phyloP scores from a whole-genome alignment of 2,329 filamentous ascomycete species.

The Monosporascus sp. region DNA sequence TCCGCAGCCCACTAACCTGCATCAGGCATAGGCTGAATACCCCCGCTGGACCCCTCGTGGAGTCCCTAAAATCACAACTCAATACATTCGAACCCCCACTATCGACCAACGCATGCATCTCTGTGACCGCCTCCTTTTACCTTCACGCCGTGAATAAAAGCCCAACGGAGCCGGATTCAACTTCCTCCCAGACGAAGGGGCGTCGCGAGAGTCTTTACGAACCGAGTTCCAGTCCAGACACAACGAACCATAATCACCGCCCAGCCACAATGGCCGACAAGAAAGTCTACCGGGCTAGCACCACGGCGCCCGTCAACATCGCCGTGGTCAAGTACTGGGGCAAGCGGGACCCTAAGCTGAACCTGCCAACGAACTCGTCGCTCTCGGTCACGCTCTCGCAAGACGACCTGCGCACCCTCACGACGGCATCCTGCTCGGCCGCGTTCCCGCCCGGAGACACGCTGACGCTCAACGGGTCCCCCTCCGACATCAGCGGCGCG shows the following conservation, averaged over 20 bases:
- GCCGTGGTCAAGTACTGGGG: constrained; percentile 99
- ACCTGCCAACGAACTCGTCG: constrained; percentile 96
- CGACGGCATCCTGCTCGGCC: constrained; percentile 84
- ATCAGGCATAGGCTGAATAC: too few species aligned
- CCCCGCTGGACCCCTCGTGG: too few species aligned
- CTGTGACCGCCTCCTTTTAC: too few species aligned
- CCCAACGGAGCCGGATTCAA: too few species aligned
- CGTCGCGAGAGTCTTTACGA: too few species aligned
- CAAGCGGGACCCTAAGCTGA: constrained; percentile 88
- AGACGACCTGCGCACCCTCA: constrained; percentile 87
- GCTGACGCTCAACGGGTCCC: constrained; percentile 76
- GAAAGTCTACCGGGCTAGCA: constrained; percentile 82
- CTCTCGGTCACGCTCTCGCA: constrained; percentile 95
- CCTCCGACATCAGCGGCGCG: constrained; percentile 79
- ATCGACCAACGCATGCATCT: too few species aligned
- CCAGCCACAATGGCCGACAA: constrained; percentile 39
- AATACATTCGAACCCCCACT: too few species aligned
- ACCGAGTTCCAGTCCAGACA: not conserved
- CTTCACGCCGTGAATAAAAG: too few species aligned
- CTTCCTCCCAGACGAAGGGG: too few species aligned
- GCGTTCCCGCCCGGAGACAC: constrained; percentile 61
- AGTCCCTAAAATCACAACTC: too few species aligned
- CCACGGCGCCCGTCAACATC: constrained; percentile 96
- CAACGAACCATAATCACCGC: not conserved
- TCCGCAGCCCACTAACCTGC: too few species aligned